Conservation (phyloP, 1,284 basidiomycete genomes). For the Microbotryum scabiosae region DNA sequence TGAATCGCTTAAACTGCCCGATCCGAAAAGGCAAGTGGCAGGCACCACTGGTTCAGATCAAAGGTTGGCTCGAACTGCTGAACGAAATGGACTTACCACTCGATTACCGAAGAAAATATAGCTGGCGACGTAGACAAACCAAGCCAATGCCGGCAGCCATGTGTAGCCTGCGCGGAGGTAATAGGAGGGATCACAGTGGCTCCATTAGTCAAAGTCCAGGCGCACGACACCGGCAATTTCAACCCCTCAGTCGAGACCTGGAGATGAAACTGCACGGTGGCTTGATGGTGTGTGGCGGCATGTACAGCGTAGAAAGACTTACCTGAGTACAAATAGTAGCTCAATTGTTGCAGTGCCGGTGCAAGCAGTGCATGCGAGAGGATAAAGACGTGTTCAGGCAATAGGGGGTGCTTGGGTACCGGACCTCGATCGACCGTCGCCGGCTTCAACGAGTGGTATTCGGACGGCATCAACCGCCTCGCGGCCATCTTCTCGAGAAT, state of each 20-base stretch:
- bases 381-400: not conserved
- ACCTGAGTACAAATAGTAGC: not conserved
- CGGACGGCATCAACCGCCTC: not conserved
- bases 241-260: not conserved
- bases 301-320: not conserved
- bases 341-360: not conserved
- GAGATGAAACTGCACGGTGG: not conserved
- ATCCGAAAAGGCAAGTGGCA: too few relatives aligned
- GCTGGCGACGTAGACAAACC: not conserved
- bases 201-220: too few relatives aligned
- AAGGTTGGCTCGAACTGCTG: too few relatives aligned
- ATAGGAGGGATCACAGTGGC: not conserved
- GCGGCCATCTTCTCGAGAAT: not conserved
- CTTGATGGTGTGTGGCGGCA: not conserved
- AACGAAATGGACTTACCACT: not conserved
- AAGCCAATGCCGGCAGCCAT: not conserved
- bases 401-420: not conserved
- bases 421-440: slow-evolving; percentile 1
- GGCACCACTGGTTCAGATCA: too few relatives aligned
- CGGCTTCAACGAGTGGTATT: not conserved
- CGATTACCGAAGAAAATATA: not conserved
- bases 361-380: not conserved
- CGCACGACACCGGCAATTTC: too few relatives aligned
- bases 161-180: not conserved
- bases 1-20: not conserved